Base-by-base conservation (phyloP, 2,329 filamentous ascomycete species). In the Neoarthrinium moseri region DNA sequence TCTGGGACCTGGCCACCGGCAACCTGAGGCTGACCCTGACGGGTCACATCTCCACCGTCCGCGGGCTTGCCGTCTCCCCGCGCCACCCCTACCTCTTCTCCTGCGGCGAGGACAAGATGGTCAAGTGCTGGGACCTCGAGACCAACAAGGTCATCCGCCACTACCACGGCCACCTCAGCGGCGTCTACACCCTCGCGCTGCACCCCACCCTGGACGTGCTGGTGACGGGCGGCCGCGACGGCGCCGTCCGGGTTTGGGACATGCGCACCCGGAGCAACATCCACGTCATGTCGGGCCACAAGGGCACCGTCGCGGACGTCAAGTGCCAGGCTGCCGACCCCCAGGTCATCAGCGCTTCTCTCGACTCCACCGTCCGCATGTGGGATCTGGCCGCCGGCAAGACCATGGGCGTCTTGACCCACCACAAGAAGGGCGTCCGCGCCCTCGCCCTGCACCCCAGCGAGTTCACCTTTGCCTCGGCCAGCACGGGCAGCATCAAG, bases 131-230 rank as follows among this genome's bases (percentile, higher is more conserved):
- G 94, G 94, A 99, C 72, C 73, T 99, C 54, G 94, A 99, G 69
- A 96, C 92, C n/a, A 99, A 99, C 74, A 96, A 96, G 69, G 94
- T 99, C 49, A 96, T 97, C 62, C 83, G 92, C 30, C 91, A 96
- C 69, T 99, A 97, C 66, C 94, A 99, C 65, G 95, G 95, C 15
- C 94, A 99, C 70, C 74, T 99, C 18, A 95, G 89, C 57, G 94
- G 94, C 53, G 94, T 99, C 4, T 99, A 99, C 70, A 91, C 91
- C 1, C 75, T 99, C 5, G 82, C 88, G 3, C 73, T 99, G n/a
- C 94, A 99, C 63, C 94, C 94, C 1, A 96, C 91, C 0, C 79
- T 99, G 5, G 94, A 99, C 60, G 88, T 99, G 1, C 78, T 99
- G 15, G 91, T 96, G 36, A 99, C 94, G 0, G 94, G 94, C 49